phyloP scores from a whole-genome alignment of 179 eudicot genomes.

The Pouteria campechiana region DNA sequence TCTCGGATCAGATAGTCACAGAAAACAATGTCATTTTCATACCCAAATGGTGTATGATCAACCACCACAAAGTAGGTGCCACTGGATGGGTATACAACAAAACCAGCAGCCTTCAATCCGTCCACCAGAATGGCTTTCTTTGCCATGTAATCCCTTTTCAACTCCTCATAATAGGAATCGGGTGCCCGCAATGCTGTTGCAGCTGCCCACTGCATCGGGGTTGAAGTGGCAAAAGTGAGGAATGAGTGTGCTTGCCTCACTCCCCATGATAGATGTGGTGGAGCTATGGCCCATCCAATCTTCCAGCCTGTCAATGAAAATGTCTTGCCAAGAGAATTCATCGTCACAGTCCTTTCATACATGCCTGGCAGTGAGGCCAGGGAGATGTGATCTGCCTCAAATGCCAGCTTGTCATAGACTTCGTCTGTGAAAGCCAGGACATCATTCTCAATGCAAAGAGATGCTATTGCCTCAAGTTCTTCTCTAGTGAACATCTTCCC shows the following conservation, averaged over 20 bases:
- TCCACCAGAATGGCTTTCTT: conserved; percentile 77
- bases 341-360: conserved; percentile 84
- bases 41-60: conserved; percentile 86
- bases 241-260: conserved; percentile 84
- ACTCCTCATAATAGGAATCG: conserved; percentile 62
- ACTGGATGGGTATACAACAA: conserved; percentile 74
- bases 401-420: conserved; percentile 85
- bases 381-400: conserved; percentile 93
- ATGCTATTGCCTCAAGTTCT: conserved; percentile 64
- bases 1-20: conserved; percentile 90
- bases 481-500: conserved; percentile 86
- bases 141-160: conserved; percentile 52
- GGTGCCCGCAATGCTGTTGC: conserved; percentile 72
- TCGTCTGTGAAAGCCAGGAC: conserved; percentile 81
- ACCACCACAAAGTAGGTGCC: conserved; percentile 95
- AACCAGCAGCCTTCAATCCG: conserved; percentile 72
- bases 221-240: conserved; percentile 83
- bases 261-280: conserved; percentile 86
- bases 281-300: conserved; percentile 97
- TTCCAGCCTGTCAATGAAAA: conserved; percentile 99
- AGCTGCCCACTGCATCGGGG: conserved; percentile 93
- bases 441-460: conserved; percentile 75
- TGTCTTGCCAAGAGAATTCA: conserved; percentile 90
- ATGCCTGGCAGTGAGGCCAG: conserved; percentile 94
- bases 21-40: conserved; percentile 65